A percentile compares a stretch with the other conserved stretches of the same genome.
phyloP scores from a whole-genome alignment of 805 yeast genomes.

The Ogataea siamensis region DNA sequence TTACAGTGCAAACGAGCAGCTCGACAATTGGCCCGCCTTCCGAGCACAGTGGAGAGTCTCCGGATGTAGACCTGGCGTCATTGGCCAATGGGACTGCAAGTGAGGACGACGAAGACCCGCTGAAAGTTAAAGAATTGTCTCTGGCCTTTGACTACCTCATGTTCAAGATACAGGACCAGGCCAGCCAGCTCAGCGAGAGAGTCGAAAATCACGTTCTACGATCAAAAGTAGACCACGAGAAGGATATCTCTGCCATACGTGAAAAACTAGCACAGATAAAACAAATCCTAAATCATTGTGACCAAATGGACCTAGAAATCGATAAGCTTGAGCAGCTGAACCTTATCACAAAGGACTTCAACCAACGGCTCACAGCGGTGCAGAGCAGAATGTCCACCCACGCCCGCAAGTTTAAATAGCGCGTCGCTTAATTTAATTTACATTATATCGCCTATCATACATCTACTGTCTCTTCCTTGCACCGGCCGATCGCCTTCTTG shows the following conservation, averaged over 20 bases:
- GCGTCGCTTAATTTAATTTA: constrained; percentile 8
- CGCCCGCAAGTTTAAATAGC: constrained; percentile 15
- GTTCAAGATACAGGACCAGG: constrained; percentile 57
- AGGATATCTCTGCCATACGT: constrained; percentile 23
- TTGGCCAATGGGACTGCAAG: constrained; percentile 1
- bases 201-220: constrained; percentile 28
- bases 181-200: constrained; percentile 38
- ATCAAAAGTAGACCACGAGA: constrained; percentile 25
- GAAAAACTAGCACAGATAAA: constrained; percentile 21
- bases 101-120: constrained; percentile 48
- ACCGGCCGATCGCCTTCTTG: constrained; percentile 21
- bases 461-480: constrained; percentile 10
- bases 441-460: constrained; percentile 14
- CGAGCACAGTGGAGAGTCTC: constrained; percentile 15
- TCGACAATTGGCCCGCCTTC: constrained; percentile 21
- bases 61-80: constrained; percentile 10
- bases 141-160: constrained; percentile 63
- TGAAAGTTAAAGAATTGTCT: constrained; percentile 58
- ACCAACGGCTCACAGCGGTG: constrained; percentile 23
- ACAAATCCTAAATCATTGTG: constrained; percentile 25
- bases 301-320: constrained; percentile 29
- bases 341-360: constrained; percentile 32
- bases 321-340: constrained; percentile 35
- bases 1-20: constrained; percentile 19
- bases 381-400: constrained; percentile 21